Conservation (phyloP, 2,329 filamentous ascomycete species). For the Sarocladiaceae sp. region DNA sequence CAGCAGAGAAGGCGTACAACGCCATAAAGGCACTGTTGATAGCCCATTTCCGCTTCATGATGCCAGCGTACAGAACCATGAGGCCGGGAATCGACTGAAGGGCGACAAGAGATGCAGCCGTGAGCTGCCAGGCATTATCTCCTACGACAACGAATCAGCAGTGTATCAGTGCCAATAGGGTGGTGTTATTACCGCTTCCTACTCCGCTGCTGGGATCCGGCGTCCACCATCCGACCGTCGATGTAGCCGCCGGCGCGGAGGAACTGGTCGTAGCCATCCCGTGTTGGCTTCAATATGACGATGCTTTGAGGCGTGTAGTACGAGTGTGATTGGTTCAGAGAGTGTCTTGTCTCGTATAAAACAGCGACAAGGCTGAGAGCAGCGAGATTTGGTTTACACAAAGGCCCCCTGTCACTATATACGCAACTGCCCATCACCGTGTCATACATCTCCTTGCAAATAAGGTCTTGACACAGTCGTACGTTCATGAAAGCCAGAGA, state of each 20-base stretch:
- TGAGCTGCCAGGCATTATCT: constrained; percentile 14
- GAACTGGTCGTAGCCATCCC: constrained; percentile 2
- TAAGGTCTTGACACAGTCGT: no score
- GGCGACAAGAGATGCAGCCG: constrained; percentile 12
- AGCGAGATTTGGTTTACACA: no score
- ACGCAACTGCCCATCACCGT: no score
- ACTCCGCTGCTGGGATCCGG: neutral
- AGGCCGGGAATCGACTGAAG: constrained; percentile 13
- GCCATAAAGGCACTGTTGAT: constrained; percentile 15
- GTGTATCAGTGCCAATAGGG: neutral
- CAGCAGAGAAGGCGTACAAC: constrained; percentile 12
- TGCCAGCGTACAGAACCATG: constrained; percentile 11
- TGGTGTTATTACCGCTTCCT: neutral
- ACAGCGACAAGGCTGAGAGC: no score
- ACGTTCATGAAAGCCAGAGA: no score
- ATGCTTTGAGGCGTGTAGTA: no score
- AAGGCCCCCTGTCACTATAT: no score
- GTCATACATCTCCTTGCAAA: no score
- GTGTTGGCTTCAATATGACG: no score
- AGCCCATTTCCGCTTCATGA: constrained; percentile 14
- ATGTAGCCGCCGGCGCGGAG: neutral
- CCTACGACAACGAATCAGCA: constrained; percentile 1
- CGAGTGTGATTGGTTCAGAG: no score
- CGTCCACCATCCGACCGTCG: constrained; percentile 3
- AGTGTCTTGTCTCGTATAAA: no score